Conservation (phyloP, 164 flowering plant genomes). For the Aristolochia contorta region DNA sequence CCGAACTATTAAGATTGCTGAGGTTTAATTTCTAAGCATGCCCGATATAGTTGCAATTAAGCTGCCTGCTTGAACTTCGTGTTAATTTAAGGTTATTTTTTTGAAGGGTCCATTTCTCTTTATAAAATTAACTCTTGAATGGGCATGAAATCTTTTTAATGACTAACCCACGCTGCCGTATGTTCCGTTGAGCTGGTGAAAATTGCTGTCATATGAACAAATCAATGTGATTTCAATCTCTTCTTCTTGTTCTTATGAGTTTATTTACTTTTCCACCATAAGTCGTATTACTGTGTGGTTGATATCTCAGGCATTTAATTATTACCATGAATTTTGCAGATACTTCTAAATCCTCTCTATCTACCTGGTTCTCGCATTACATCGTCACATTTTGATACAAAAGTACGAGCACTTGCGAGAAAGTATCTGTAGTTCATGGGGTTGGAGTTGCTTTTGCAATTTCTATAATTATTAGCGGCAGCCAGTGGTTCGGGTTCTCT, state of each 20-base stretch:
- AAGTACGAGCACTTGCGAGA: constrained; percentile 88
- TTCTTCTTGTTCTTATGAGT: background rate
- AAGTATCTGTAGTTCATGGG: constrained; percentile 40
- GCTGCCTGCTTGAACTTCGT: too few relatives aligned
- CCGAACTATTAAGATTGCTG: too few relatives aligned
- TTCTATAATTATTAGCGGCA: too few relatives aligned
- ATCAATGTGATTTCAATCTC: background rate
- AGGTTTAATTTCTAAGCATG: too few relatives aligned
- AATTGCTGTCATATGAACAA: too few relatives aligned
- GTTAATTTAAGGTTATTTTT: too few relatives aligned
- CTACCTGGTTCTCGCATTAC: constrained; percentile 80
- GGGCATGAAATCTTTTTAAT: background rate
- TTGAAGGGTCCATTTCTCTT: too few relatives aligned
- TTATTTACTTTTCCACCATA: background rate
- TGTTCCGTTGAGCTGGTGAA: too few relatives aligned
- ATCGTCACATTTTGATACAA: constrained; percentile 83
- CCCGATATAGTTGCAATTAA: too few relatives aligned
- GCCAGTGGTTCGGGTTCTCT: too few relatives aligned
- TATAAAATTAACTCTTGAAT: too few relatives aligned
- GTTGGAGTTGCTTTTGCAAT: background rate
- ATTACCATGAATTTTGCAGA: constrained; percentile 33
- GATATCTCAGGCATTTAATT: background rate
- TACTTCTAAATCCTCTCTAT: constrained; percentile 77
- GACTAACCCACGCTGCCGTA: background rate
- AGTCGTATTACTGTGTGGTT: background rate